Evolutionary conservation across 306 rosid species (phyloP), one percentile per base, ranked within the genome.

Genomic region (Chamaecrista fasciculata): DNA sequence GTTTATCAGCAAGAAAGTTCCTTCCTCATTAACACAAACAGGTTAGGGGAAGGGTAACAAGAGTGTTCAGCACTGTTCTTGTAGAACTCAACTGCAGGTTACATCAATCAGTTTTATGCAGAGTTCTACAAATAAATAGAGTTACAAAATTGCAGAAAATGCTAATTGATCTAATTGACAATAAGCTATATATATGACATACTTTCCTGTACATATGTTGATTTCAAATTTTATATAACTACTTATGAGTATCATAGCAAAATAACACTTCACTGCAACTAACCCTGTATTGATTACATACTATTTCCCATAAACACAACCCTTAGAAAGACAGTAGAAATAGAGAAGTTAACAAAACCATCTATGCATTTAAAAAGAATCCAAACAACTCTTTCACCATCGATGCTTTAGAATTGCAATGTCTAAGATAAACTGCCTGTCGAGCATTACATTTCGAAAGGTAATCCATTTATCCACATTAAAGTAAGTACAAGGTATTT

Each of bases 381-480:
- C 37, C 16, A 53, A 53, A 53, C 37, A 53, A 53, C 61, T 25
- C 7, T 25, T 26, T 26, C 37, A 26, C 20, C 14, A 14, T 53
- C 36, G 61, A 53, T 26, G 15, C 15, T 29, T 53, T 14, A 53
- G 20, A 11, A 14, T 25, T 53, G 61, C 25, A 16, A 53, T 53
- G 36, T 53, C 37, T 53, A 14, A 15, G 44, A 8, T 25, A 25
- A 68, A 33, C 63, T 20, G 24, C 18, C 59, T 44, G 36, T 55
- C 25, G 63, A 69, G 76, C 60, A 56, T 47, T 63, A 53, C 69
- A 28, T 74, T 70, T 55, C 44, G 46, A 48, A 33, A 33, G 36
- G 36, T 19, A 74, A 52, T 34, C 73, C 67, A 51, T 71, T 19
- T 69, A 52, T 34, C 73, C 67, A 51, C 75, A 72, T 47, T 68